phyloP scores from a whole-genome alignment of 352 stramenopile species.

The Globisporangium spinosum region DNA sequence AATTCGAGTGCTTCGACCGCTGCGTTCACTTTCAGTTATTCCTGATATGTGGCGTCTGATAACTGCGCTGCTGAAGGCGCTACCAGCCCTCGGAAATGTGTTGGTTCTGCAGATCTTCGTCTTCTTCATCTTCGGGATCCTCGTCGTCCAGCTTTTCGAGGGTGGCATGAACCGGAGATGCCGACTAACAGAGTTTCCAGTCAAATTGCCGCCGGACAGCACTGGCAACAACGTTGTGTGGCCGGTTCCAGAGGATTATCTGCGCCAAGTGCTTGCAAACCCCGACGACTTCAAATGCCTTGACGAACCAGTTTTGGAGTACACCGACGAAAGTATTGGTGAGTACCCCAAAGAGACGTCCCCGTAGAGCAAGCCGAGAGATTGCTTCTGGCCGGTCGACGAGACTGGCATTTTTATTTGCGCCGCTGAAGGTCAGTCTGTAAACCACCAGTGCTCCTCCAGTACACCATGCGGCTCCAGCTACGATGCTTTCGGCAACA shows the following conservation, averaged over 20 bases:
- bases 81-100: conserved; percentile 87
- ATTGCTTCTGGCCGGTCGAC: conserved; percentile 94
- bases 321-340: conserved; percentile 32
- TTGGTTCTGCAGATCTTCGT: conserved; percentile 88
- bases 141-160: conserved; percentile 87
- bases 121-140: conserved; percentile 90
- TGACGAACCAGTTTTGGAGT: conserved; percentile 35
- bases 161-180: conserved; percentile 81
- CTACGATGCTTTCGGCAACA: conserved; percentile 68
- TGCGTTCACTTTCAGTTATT: conserved; percentile 88
- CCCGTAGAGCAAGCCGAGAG: conserved; percentile 51
- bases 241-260: conserved; percentile 48
- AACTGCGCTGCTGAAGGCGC: conserved; percentile 73
- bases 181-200: conserved; percentile 68
- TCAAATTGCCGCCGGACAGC: conserved; percentile 34
- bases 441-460: conserved; percentile 46
- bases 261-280: conserved; percentile 38
- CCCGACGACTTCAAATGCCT: conserved; percentile 38
- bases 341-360: conserved; percentile 65
- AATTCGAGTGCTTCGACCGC: conserved; percentile 84
- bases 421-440: conserved; percentile 29
- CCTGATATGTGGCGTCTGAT: conserved; percentile 80
- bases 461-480: conserved; percentile 56
- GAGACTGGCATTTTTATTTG: conserved; percentile 74
- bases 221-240: conserved; percentile 25